These are phyloP conservation scores for Neophaeococcomyces mojaviensis DNA, from an alignment of 2,329 filamentous ascomycete genomes.

Conservation along the genomic window DNA sequence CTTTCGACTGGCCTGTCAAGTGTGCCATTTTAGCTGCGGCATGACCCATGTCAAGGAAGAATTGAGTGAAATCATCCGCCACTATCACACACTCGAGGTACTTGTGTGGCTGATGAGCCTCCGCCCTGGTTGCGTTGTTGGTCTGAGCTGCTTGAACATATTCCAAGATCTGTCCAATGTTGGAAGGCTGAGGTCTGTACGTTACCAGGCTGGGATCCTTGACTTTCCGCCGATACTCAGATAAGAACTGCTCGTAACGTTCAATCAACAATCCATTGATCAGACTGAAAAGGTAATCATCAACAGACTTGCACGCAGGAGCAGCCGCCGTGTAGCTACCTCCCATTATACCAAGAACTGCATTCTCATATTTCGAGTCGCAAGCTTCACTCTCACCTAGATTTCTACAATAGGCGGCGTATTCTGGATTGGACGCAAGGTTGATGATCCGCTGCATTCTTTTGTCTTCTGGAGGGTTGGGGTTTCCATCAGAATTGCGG, in stretches of 20 bases:
- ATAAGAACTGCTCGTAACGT: slow-evolving; percentile 65
- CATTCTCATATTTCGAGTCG: slow-evolving; percentile 71
- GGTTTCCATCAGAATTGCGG: slow-evolving; percentile 47
- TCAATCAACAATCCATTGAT: slow-evolving; percentile 78
- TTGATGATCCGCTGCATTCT: slow-evolving; percentile 21
- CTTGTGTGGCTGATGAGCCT: slow-evolving; percentile 38
- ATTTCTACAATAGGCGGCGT: slow-evolving; percentile 21
- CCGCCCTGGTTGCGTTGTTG: slow-evolving; percentile 26
- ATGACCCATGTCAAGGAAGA: slow-evolving; percentile 34
- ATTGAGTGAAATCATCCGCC: slow-evolving; percentile 34
- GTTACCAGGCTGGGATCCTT: slow-evolving; percentile 36
- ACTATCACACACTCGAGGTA: slow-evolving; percentile 38
- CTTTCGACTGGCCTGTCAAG: slow-evolving; percentile 22
- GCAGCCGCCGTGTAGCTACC: slow-evolving; percentile 75
- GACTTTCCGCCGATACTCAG: slow-evolving; percentile 36
- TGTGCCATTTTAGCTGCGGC: slow-evolving; percentile 33
- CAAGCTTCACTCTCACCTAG: slow-evolving; percentile 53
- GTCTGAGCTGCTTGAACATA: slow-evolving; percentile 12
- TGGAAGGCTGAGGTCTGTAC: slow-evolving; percentile 12
- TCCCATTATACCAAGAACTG: slow-evolving; percentile 83
- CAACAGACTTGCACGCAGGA: slow-evolving; percentile 69
- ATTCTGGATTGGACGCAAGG: slow-evolving; percentile 20
- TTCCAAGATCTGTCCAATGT: slow-evolving; percentile 11
- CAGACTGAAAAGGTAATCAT: slow-evolving; percentile 78
- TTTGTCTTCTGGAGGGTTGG: slow-evolving; percentile 32